Evolutionary conservation across 148 eudicot species (phyloP), one percentile per base, ranked within the genome.

Genomic region (Camellia lanceoleosa): DNA sequence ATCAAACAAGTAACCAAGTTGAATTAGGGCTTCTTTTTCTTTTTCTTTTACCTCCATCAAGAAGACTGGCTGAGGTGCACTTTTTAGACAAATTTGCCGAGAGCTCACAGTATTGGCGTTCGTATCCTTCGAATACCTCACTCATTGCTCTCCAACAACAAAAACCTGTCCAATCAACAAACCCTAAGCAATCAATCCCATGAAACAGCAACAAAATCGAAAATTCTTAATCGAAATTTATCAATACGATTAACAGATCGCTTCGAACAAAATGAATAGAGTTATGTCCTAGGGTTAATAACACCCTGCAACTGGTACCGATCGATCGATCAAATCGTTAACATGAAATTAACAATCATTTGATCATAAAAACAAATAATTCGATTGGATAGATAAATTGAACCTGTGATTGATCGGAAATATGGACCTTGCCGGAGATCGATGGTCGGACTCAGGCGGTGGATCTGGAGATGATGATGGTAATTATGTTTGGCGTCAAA

Each of bases 51-150:
- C 86, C 85, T 81, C 90, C 88, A 81, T 86, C 86, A 72, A 80
- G 81, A 59, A 81, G 84, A 85, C 62, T 78, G 18, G 80, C 86
- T 13, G 88, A 81, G 4, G 83, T 80, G 75, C 72, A 72, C 75
- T 77, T 87, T 42, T 87, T 87, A 10, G 86, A 79, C 75, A 87
- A 79, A 76, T 78, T 80, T 0, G 90, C 86, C 13, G 88, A 88
- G 47, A 88, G 86, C 84, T 88, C 88, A 52, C 90, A 88, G 70
- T 88, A 88, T 65, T 84, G 86, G 18, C 85, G 86, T 75, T 88
- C 90, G 67, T 83, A 83, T 8, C 86, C 76, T 82, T 88, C 90
- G 54, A 88, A 88, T 8, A 73, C 86, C 20, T 81, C 86, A 68
- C 82, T 82, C 90, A 88, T 88, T 64, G 75, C 69, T 43, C 43